Percentiles rank a stretch among this genome's conserved stretches.
Evolutionary conservation across 2,329 filamentous ascomycete species (phyloP).

Genomic region (Penicillium griseofulvum): DNA sequence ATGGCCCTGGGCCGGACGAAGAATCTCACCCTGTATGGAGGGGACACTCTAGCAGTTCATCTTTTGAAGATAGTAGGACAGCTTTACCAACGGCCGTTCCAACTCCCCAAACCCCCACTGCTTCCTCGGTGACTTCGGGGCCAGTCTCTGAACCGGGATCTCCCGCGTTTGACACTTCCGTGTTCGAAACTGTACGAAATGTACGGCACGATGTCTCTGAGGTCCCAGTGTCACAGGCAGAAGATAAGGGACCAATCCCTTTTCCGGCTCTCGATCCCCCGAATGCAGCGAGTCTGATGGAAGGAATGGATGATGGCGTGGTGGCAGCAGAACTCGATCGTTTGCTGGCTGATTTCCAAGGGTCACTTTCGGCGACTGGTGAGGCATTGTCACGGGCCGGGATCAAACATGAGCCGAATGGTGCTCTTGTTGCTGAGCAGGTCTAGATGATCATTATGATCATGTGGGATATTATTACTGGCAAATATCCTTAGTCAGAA

Average conservation of each 20-base stretch:
- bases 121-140: conserved; percentile 10
- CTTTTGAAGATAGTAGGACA: conserved; percentile 15
- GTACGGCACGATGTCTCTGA: conserved; percentile 15
- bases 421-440: conserved; percentile 14
- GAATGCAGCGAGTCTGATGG: conserved; percentile 38
- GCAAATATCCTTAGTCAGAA: neutral
- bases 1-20: conserved; percentile 55
- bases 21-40: conserved; percentile 40
- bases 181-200: conserved; percentile 20
- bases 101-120: conserved; percentile 14
- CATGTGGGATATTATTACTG: neutral
- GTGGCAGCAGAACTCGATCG: conserved; percentile 43
- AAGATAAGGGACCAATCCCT: conserved; percentile 22
- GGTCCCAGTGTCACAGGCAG: neutral
- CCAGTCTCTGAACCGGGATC: conserved; percentile 21
- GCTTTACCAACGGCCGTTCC: conserved; percentile 29
- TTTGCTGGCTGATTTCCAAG: conserved; percentile 41
- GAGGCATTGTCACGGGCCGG: conserved; percentile 29
- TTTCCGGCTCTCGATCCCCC: conserved; percentile 43
- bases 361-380: conserved; percentile 38
- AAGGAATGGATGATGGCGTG: conserved; percentile 36
- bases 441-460: conserved; percentile 2
- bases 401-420: conserved; percentile 13
- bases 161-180: conserved; percentile 20
- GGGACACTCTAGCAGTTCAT: conserved; percentile 12